Evolutionary conservation across 176 grass and related monocot genomes (phyloP).

Genomic region (Musa acuminata): DNA sequence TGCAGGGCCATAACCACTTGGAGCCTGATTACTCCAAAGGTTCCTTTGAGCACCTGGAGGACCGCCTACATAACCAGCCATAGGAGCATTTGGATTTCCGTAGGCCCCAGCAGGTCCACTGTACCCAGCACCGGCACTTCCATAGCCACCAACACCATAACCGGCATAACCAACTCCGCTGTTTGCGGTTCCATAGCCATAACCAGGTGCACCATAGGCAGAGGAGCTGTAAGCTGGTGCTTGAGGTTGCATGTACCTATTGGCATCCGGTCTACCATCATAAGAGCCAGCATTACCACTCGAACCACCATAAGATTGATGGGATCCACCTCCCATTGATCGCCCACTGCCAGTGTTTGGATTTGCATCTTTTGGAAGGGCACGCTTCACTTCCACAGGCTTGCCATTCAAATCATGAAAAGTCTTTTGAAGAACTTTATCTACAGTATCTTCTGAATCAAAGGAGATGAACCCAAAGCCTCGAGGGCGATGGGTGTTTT

Average conservation of each 20-base stretch:
- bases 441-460: too few relatives aligned
- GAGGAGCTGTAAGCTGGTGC: conserved; percentile 49
- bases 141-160: conserved; percentile 67
- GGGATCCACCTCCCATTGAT: conserved; percentile 37
- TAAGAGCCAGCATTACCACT: conserved; percentile 52
- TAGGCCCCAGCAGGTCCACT: conserved; percentile 49
- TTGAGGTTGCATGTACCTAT: conserved; percentile 57
- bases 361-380: conserved; percentile 82
- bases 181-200: conserved; percentile 72
- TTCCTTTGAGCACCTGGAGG: conserved; percentile 49
- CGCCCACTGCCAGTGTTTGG: conserved; percentile 46
- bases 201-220: conserved; percentile 60
- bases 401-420: too few relatives aligned
- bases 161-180: conserved; percentile 63
- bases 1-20: conserved; percentile 60
- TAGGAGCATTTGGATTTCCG: conserved; percentile 42
- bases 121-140: conserved; percentile 48
- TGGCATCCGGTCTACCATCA: conserved; percentile 59
- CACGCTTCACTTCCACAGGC: too few relatives aligned
- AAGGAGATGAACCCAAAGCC: too few relatives aligned
- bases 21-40: conserved; percentile 74
- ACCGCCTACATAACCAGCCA: conserved; percentile 55
- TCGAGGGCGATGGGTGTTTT: too few relatives aligned
- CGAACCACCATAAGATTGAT: conserved; percentile 54
- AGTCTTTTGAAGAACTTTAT: too few relatives aligned